These are phyloP conservation scores for Solanum sparsipilum DNA, from an alignment of 257 asterid species.

Conservation along the genomic window DNA sequence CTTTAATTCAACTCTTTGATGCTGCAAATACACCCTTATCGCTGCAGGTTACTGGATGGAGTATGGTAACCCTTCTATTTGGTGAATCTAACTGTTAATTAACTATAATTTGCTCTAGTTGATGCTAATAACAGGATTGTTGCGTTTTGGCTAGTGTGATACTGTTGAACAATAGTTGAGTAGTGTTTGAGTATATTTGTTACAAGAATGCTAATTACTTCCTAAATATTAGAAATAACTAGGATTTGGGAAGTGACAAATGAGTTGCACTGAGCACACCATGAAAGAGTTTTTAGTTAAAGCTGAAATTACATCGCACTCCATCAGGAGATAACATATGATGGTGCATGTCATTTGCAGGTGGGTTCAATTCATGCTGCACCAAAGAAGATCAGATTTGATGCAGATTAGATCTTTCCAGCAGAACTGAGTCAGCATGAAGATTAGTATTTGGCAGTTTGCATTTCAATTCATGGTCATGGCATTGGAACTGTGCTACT, in stretches of 20 bases:
- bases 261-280: background rate
- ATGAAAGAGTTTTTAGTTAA: background rate
- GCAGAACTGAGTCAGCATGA: background rate
- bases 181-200: background rate
- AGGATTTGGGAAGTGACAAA: background rate
- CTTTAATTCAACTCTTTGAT: background rate
- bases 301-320: background rate
- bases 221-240: background rate
- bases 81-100: background rate
- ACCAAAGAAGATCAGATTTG: conserved; percentile 76
- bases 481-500: background rate
- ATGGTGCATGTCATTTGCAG: conserved; percentile 19
- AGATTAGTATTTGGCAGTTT: background rate
- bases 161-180: background rate
- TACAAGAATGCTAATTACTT: background rate
- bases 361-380: conserved; percentile 45
- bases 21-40: background rate
- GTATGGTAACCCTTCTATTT: background rate
- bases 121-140: background rate
- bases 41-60: background rate
- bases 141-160: background rate
- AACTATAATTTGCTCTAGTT: background rate
- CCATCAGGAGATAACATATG: background rate
- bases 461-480: background rate
- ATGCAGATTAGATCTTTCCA: conserved; percentile 16